Evolutionary conservation across 768 basidiomycete genomes (phyloP).

Genomic region (Galerina marginata): DNA sequence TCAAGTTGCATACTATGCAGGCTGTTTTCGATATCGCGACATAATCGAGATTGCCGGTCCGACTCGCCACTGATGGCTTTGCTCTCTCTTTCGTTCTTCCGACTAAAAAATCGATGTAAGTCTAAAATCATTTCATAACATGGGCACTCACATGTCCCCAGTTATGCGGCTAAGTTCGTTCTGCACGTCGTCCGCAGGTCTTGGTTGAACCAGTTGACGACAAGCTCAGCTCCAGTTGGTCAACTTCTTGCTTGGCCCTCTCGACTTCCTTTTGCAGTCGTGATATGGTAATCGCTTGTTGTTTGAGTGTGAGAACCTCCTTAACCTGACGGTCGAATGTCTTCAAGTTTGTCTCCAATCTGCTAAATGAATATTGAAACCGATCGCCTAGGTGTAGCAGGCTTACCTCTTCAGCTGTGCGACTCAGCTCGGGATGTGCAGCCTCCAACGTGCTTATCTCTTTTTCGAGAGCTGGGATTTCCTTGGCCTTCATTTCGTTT

Average conservation of each 20-base stretch:
- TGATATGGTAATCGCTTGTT: conserved; percentile 61
- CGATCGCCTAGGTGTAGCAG: conserved; percentile 5
- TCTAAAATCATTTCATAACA: neutral
- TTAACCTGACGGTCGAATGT: conserved; percentile 64
- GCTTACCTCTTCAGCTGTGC: conserved; percentile 67
- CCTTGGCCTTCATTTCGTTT: conserved; percentile 58
- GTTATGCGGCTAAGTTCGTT: conserved; percentile 69
- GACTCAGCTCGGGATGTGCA: conserved; percentile 55
- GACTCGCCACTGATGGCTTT: conserved; percentile 60
- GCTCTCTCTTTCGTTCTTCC: conserved; percentile 68
- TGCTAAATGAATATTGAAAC: conserved; percentile 30
- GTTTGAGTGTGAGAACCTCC: conserved; percentile 64
- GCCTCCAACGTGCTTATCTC: conserved; percentile 64
- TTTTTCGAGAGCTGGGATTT: conserved; percentile 71
- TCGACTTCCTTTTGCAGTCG: conserved; percentile 65
- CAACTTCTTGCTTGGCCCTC: conserved; percentile 64
- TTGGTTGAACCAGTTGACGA: conserved; percentile 74
- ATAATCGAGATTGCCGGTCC: conserved; percentile 59
- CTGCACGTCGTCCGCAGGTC: conserved; percentile 88
- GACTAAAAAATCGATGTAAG: conserved; percentile 44
- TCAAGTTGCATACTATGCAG: conserved; percentile 68
- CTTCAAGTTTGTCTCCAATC: conserved; percentile 57
- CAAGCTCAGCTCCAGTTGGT: conserved; percentile 71
- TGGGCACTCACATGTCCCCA: conserved; percentile 62
- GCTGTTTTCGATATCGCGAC: conserved; percentile 62